A percentile compares a stretch with the other conserved stretches of the same genome.
Evolutionary conservation across 2,329 filamentous ascomycete genomes (phyloP).

Genomic region (Microascus cirrosus): DNA sequence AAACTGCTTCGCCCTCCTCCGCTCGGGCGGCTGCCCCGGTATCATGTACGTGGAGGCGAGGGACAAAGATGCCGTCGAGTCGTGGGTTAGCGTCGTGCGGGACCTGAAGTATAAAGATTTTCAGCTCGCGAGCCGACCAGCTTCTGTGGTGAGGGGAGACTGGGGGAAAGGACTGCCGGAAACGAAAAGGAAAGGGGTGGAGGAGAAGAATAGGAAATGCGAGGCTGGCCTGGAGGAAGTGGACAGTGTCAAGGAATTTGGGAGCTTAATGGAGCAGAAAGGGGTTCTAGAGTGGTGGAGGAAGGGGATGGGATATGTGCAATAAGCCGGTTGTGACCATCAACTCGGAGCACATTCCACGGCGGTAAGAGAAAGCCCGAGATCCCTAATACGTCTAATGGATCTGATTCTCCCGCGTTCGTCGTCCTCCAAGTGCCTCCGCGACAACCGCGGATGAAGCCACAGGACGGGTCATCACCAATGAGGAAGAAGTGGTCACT

Average conservation of each 20-base stretch:
- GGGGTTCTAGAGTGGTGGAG: constrained; percentile 57
- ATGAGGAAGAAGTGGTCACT: too few relatives aligned
- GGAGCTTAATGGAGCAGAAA: constrained; percentile 44
- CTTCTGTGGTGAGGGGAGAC: constrained; percentile 11
- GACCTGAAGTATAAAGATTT: constrained; percentile 63
- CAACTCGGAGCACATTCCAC: too few relatives aligned
- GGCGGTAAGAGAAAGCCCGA: too few relatives aligned
- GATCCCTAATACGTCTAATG: too few relatives aligned
- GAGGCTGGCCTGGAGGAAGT: constrained; percentile 39
- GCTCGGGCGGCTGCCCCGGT: constrained; percentile 58
- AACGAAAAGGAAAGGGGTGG: background rate
- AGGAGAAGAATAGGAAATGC: background rate
- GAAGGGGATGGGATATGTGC: constrained; percentile 48
- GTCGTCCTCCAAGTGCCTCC: too few relatives aligned
- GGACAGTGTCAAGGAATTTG: constrained; percentile 54
- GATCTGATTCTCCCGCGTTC: too few relatives aligned
- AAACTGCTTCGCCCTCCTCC: constrained; percentile 52
- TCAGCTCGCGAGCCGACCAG: constrained; percentile 47
- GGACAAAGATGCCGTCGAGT: constrained; percentile 38
- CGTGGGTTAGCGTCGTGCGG: constrained; percentile 56
- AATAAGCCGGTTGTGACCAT: background rate
- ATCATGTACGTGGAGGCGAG: constrained; percentile 66
- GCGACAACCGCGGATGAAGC: too few relatives aligned
- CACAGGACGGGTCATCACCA: too few relatives aligned
- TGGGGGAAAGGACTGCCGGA: too few relatives aligned